phyloP scores from a whole-genome alignment of 352 stramenopile genomes.

The Plasmopara muralis region DNA sequence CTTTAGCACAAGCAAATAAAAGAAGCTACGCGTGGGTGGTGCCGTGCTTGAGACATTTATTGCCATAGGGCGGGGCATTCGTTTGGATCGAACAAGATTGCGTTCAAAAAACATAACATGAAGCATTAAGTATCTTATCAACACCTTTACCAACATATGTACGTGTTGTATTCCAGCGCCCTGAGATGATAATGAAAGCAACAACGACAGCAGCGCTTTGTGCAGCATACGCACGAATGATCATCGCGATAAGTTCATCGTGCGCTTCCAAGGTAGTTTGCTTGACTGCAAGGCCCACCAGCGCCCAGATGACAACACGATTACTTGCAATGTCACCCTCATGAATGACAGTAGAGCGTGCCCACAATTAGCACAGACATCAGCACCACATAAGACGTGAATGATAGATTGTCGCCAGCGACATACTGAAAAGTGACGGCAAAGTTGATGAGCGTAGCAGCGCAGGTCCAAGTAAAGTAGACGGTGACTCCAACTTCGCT shows the following conservation, averaged over 20 bases:
- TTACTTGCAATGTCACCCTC: constrained; percentile 52
- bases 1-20: no score
- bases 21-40: constrained; percentile 18
- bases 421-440: constrained; percentile 53
- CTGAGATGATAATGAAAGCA: constrained; percentile 51
- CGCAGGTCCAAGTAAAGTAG: constrained; percentile 74
- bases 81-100: constrained; percentile 19
- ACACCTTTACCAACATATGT: constrained; percentile 7
- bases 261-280: constrained; percentile 35
- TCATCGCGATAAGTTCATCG: constrained; percentile 43
- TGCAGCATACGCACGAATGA: constrained; percentile 46
- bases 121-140: background rate
- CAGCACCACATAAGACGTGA: constrained; percentile 49
- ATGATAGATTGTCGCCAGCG: constrained; percentile 35
- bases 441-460: constrained; percentile 62
- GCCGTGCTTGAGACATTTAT: constrained; percentile 45
- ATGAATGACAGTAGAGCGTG: constrained; percentile 54
- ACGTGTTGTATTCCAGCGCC: constrained; percentile 31
- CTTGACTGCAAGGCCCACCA: constrained; percentile 50
- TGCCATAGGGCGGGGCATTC: constrained; percentile 31
- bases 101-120: background rate
- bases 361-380: constrained; percentile 48
- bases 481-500: constrained; percentile 58
- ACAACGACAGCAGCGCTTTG: constrained; percentile 54
- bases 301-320: constrained; percentile 55